Base-by-base conservation (phyloP, 805 yeast species). In the Candida nemodendra region DNA sequence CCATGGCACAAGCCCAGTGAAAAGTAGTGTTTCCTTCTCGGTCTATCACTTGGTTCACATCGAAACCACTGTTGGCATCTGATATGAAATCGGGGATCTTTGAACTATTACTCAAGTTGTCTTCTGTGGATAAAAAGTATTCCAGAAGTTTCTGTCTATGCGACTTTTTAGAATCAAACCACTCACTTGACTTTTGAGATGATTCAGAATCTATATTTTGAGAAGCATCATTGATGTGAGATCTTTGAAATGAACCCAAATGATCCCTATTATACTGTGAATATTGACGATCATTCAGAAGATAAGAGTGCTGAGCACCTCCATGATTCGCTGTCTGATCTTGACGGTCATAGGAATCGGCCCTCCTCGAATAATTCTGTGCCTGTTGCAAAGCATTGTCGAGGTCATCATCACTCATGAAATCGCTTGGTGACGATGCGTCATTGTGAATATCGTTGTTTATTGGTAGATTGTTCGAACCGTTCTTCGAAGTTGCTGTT, bases 1-100 rank as follows among this genome's bases (percentile, higher is more conserved):
- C 99, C 76, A 93, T 88, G 1, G 98, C 84, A 43, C 97, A 88
- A 0, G 98, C 95, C 97, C 98, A 93, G 62, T 93, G 99, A 50
- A 93, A 79, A 2, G 95, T 84, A 0, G 96, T 85, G 56, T 93
- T 95, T 1, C 96, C 95, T 56, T 93, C 97, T 41, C 86, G 90
- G 58, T 93, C 99, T 18, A 93, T 86, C 4, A 88, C 80, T 36
- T 84, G 86, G 65, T 81, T 75, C 44, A 85, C 73, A 47, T 84
- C 78, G 51, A 84, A 81, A 37, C 76, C 82, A 17, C 72, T 68
- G 2, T 84, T 80, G 0, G 87, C 82, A 47, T 78, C 71, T 26
- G 73, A 65, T 12, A 86, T 65, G 53, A 84, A 79, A 17, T 73
- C 77, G 0, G 95, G 95, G 18, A 84, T 68, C 17, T 36, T 42